These are phyloP conservation scores for Leptographium procerum DNA, from an alignment of 2,329 filamentous ascomycete species.

Conservation along the genomic window DNA sequence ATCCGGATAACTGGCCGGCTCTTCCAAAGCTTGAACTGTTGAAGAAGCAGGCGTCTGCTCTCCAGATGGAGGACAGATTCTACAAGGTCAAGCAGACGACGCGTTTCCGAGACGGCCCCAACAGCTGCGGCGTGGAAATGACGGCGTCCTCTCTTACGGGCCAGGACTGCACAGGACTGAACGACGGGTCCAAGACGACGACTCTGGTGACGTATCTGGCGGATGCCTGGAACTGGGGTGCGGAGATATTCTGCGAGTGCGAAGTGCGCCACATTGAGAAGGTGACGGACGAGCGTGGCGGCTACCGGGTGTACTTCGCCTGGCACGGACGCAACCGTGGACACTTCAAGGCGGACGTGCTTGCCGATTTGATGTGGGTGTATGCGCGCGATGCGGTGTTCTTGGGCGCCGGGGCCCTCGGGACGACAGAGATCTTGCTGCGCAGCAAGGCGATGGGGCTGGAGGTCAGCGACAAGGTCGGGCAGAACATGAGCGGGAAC, in stretches of 20 bases:
- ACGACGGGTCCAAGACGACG: constrained; percentile 57
- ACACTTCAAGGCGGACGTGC: constrained; percentile 40
- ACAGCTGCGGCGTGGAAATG: constrained; percentile 55
- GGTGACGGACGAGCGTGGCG: constrained; percentile 30
- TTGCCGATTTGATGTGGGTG: constrained; percentile 55
- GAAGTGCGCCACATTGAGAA: constrained; percentile 53
- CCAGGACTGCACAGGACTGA: constrained; percentile 52
- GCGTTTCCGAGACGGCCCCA: constrained; percentile 47
- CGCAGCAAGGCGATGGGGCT: constrained; percentile 48
- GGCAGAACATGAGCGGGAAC: constrained; percentile 52
- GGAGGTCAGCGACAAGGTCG: constrained; percentile 43
- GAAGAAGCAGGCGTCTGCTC: constrained; percentile 40
- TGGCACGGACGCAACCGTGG: constrained; percentile 51
- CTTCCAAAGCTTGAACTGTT: constrained; percentile 48
- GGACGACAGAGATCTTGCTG: constrained; percentile 54
- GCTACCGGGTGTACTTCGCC: constrained; percentile 53
- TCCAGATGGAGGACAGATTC: constrained; percentile 42
- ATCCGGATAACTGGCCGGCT: constrained; percentile 45
- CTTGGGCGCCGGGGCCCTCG: constrained; percentile 52
- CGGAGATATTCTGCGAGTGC: constrained; percentile 59
- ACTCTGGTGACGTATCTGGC: constrained; percentile 55
- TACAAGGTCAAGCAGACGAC: constrained; percentile 49
- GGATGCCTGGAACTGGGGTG: constrained; percentile 62
- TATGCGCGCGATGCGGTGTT: constrained; percentile 54
- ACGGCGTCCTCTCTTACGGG: constrained; percentile 46